Evolutionary conservation across 306 rosid species (phyloP).

Genomic region (Dryas drummondii): DNA sequence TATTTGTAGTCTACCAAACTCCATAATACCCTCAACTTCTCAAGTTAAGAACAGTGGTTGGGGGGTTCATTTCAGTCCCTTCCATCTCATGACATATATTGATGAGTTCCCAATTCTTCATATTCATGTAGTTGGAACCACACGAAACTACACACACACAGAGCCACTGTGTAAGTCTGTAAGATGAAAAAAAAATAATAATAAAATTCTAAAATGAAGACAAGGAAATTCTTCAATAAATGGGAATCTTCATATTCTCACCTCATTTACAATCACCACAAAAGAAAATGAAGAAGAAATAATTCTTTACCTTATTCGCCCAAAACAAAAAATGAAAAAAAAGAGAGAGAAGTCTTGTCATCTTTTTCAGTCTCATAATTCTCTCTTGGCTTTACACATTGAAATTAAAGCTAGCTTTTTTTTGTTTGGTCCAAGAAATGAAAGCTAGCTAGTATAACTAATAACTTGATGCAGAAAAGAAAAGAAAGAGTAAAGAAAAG

Average conservation of each 20-base stretch:
- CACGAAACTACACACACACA: neutral
- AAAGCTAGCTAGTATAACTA: neutral
- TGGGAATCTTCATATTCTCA: neutral
- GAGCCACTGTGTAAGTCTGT: too few species aligned
- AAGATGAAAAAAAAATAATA: neutral
- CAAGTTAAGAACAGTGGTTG: neutral
- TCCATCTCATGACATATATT: constrained; percentile 5
- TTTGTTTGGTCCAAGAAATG: too few species aligned
- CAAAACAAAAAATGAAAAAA: too few species aligned
- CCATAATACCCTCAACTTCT: neutral
- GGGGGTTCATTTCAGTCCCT: neutral
- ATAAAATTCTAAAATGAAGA: neutral
- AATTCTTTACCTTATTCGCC: too few species aligned
- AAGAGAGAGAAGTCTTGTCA: too few species aligned
- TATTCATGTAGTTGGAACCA: too few species aligned
- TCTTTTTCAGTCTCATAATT: too few species aligned
- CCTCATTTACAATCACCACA: neutral
- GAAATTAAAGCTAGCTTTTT: neutral
- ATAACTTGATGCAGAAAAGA: neutral
- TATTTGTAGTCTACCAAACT: constrained; percentile 1
- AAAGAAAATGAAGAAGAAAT: too few species aligned
- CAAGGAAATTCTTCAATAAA: neutral
- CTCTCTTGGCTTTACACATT: too few species aligned
- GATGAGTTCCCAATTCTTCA: neutral
- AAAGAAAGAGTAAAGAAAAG: neutral